A percentile compares a stretch with the other conserved stretches of the same genome.
Evolutionary conservation across 2,329 filamentous ascomycete genomes (phyloP).

Genomic region (Xylariaceae sp.): DNA sequence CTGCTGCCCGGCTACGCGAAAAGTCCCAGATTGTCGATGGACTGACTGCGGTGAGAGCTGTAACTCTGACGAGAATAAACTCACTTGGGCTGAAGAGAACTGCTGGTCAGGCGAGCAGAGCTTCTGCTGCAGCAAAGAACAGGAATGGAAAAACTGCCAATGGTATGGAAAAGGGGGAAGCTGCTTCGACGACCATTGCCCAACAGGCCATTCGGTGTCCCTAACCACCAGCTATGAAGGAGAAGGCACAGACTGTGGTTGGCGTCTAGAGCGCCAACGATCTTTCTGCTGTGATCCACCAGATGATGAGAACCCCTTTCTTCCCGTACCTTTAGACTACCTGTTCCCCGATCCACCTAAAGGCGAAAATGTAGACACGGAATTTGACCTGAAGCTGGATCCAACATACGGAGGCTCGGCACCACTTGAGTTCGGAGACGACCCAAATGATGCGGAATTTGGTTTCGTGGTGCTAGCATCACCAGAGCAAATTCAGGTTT

Average conservation of each 20-base stretch:
- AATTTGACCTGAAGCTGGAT: conserved; percentile 41
- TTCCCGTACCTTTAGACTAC: conserved; percentile 44
- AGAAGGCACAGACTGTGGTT: conserved; percentile 31
- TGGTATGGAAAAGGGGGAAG: conserved; percentile 44
- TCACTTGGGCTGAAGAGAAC: too few relatives aligned
- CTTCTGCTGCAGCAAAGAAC: not conserved
- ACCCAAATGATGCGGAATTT: conserved; percentile 43
- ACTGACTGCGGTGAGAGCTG: conserved; percentile 31
- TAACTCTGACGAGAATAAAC: conserved; percentile 20
- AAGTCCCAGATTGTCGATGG: conserved; percentile 35
- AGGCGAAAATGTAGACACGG: conserved; percentile 39
- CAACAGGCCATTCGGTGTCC: conserved; percentile 32
- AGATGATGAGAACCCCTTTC: conserved; percentile 39
- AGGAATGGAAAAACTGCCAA: conserved; percentile 3
- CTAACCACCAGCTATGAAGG: conserved; percentile 38
- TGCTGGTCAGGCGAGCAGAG: too few relatives aligned
- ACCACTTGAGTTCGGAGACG: conserved; percentile 16
- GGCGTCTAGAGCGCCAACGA: conserved; percentile 31
- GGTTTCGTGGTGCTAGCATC: conserved; percentile 41
- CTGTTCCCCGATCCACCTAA: conserved; percentile 44
- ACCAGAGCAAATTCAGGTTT: conserved; percentile 42
- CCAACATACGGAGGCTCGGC: conserved; percentile 33
- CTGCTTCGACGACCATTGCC: conserved; percentile 44
- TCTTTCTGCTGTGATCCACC: conserved; percentile 43
- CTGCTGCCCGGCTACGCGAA: conserved; percentile 38